Percentiles rank a stretch among this genome's conserved stretches.
Evolutionary conservation across 1,284 basidiomycete genomes (phyloP).

Genomic region (Vanrija sp.): DNA sequence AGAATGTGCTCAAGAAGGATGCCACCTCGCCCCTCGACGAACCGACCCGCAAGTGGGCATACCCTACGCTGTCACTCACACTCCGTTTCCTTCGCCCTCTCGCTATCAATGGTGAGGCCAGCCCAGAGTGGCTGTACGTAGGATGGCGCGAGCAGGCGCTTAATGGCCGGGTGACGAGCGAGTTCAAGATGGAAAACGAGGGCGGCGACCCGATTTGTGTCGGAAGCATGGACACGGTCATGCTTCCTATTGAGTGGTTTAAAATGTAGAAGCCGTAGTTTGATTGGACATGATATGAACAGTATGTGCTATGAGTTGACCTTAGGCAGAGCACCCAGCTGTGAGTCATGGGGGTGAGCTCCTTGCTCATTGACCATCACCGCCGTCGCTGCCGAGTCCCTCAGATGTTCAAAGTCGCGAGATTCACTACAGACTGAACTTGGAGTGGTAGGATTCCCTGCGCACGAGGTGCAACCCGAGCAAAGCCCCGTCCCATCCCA

Average conservation of each 20-base stretch:
- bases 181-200: neutral
- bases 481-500: too few species aligned
- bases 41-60: neutral
- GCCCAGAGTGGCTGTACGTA: neutral
- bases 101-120: neutral
- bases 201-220: neutral
- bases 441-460: too few species aligned
- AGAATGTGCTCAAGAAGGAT: neutral
- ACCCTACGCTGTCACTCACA: neutral
- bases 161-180: neutral
- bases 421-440: too few species aligned
- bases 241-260: neutral
- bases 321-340: too few species aligned
- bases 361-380: too few species aligned
- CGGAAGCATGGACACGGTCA: neutral
- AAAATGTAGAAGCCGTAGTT: neutral
- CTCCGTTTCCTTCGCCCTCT: neutral
- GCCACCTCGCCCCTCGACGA: neutral
- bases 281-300: too few species aligned
- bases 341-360: too few species aligned
- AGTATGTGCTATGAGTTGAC: too few species aligned
- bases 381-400: too few species aligned
- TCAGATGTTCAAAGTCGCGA: too few species aligned
- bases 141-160: neutral
- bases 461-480: too few species aligned